Percentiles rank a stretch among this genome's conserved stretches.
These are phyloP conservation scores for Clitoria ternatea DNA, from an alignment of 306 rosid genomes.

Conservation along the genomic window DNA sequence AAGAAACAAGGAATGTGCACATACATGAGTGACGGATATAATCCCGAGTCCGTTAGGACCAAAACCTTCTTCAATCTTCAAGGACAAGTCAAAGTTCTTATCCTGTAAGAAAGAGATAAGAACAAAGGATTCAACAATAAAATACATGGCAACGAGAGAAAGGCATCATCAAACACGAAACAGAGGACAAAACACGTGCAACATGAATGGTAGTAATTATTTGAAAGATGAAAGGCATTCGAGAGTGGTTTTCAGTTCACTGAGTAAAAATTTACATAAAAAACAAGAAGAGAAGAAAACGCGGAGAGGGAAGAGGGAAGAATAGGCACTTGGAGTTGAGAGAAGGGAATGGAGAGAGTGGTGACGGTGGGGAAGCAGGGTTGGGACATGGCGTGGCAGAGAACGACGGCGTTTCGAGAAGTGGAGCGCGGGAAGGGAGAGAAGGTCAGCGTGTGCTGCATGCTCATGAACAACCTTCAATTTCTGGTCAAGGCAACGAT, in stretches of 20 bases:
- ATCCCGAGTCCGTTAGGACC: conserved; percentile 81
- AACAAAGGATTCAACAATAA: not conserved
- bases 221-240: not conserved
- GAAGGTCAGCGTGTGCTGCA: not conserved
- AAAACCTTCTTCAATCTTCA: conserved; percentile 77
- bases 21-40: conserved; percentile 67
- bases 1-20: conserved; percentile 20
- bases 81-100: conserved; percentile 57
- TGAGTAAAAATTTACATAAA: not conserved
- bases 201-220: not conserved
- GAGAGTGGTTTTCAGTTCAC: not conserved
- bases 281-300: not conserved
- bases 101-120: conserved; percentile 47
- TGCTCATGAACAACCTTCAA: too few species aligned
- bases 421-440: conserved; percentile 26
- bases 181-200: conserved; percentile 6
- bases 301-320: conserved; percentile 3
- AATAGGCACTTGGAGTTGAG: conserved; percentile 58
- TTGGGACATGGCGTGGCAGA: conserved; percentile 36
- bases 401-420: conserved; percentile 38
- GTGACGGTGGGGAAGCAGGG: conserved; percentile 44
- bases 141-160: not conserved
- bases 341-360: conserved; percentile 61
- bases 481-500: too few species aligned
- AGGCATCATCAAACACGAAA: not conserved